A percentile compares a stretch with the other conserved stretches of the same genome.
Evolutionary conservation across 164 flowering plant genomes (phyloP).

Genomic region (Chimonanthus praecox): DNA sequence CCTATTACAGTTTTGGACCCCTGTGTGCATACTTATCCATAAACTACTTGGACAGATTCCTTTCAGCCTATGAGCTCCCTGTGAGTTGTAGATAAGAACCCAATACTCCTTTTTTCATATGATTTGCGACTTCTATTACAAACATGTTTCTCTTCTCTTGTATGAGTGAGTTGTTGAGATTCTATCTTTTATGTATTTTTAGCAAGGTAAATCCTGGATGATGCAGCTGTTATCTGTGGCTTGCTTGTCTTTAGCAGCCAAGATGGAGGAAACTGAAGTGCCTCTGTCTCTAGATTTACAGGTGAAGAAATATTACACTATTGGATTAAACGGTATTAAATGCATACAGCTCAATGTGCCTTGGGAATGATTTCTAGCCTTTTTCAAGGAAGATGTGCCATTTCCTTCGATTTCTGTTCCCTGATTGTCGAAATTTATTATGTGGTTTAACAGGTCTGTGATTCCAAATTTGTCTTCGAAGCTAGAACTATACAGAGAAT

Average conservation of each 20-base stretch:
- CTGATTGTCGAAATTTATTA: background rate
- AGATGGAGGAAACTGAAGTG: slow-evolving; percentile 78
- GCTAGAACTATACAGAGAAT: slow-evolving; percentile 73
- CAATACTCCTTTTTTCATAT: background rate
- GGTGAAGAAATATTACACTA: slow-evolving; percentile 28
- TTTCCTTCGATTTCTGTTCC: background rate
- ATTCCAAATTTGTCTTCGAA: slow-evolving; percentile 63
- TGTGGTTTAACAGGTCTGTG: slow-evolving; percentile 39
- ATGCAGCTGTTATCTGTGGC: slow-evolving; percentile 74
- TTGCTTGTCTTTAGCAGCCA: slow-evolving; percentile 81
- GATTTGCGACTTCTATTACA: background rate
- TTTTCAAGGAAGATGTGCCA: background rate
- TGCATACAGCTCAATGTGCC: slow-evolving; percentile 1
- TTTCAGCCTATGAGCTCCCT: slow-evolving; percentile 70
- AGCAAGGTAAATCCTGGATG: slow-evolving; percentile 75
- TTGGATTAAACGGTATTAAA: slow-evolving; percentile 9
- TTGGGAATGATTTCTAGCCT: background rate
- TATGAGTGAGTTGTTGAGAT: background rate
- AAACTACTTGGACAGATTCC: slow-evolving; percentile 85
- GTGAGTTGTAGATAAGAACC: slow-evolving; percentile 40
- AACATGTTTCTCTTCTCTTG: background rate
- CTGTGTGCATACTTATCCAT: slow-evolving; percentile 60
- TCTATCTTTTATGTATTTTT: slow-evolving; percentile 7
- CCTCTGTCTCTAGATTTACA: slow-evolving; percentile 71
- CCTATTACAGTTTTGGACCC: slow-evolving; percentile 70